Conservation (phyloP, 106 monocot species). For the Phalaenopsis equestris region DNA sequence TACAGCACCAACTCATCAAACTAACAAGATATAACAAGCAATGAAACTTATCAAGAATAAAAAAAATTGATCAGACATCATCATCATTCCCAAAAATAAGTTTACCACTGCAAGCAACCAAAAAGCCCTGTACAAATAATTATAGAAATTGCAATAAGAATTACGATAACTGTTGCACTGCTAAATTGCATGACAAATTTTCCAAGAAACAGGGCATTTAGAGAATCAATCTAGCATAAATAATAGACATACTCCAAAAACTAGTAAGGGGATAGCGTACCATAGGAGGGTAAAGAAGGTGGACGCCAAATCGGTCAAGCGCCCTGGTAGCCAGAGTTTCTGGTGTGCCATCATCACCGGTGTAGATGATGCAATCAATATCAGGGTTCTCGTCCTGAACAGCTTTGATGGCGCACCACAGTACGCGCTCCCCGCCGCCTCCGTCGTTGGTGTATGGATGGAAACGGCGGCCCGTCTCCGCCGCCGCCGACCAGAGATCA, state of each 20-base stretch:
- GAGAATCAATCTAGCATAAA: neutral
- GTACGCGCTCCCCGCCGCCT: constrained; percentile 90
- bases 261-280: constrained; percentile 14
- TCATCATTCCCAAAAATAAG: neutral
- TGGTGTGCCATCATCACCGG: constrained; percentile 67
- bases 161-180: neutral
- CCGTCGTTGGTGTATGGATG: constrained; percentile 96
- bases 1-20: neutral
- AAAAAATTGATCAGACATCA: neutral
- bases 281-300: constrained; percentile 49
- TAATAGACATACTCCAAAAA: neutral
- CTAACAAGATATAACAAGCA: neutral
- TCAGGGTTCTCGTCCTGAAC: constrained; percentile 58
- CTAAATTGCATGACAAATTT: neutral
- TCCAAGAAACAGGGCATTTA: neutral
- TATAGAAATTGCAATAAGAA: neutral
- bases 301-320: constrained; percentile 74
- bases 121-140: neutral
- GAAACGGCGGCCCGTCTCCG: constrained; percentile 51
- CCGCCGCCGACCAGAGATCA: constrained; percentile 17
- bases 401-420: constrained; percentile 89
- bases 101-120: neutral
- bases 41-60: neutral
- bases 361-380: constrained; percentile 59
- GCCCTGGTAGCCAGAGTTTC: constrained; percentile 54